These are phyloP conservation scores for Lavandula angustifolia DNA, from an alignment of 257 asterid species.

Conservation along the genomic window DNA sequence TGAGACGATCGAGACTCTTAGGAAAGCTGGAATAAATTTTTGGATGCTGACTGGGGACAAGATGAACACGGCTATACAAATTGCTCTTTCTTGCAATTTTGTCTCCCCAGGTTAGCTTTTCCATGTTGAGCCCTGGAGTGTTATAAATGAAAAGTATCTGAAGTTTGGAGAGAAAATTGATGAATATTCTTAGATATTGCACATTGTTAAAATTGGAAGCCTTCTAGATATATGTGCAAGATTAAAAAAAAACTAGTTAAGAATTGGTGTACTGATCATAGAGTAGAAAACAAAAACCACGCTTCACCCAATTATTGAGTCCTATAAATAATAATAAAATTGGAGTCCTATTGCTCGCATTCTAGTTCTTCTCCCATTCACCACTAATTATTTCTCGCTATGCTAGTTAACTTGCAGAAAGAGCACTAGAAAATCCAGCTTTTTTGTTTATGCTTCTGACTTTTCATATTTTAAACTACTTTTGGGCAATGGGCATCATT, in stretches of 20 bases:
- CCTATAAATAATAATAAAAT: neutral
- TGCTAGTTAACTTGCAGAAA: neutral
- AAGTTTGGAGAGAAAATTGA: conserved; percentile 13
- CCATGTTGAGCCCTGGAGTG: conserved; percentile 6
- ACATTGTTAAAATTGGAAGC: conserved; percentile 15
- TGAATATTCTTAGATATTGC: neutral
- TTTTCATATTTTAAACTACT: conserved; percentile 27
- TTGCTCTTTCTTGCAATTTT: conserved; percentile 95
- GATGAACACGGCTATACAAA: conserved; percentile 93
- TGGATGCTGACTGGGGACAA: conserved; percentile 99
- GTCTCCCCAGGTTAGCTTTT: conserved; percentile 79
- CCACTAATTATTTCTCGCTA: neutral
- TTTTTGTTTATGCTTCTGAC: too few species aligned
- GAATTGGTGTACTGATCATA: neutral
- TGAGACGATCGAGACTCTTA: conserved; percentile 82
- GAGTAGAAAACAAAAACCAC: conserved; percentile 4
- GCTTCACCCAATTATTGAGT: neutral
- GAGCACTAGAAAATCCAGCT: neutral
- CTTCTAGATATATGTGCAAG: neutral
- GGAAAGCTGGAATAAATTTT: conserved; percentile 95
- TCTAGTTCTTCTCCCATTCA: neutral
- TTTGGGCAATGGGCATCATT: conserved; percentile 34
- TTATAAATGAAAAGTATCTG: conserved; percentile 15
- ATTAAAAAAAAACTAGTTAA: neutral
- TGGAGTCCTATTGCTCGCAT: neutral